Evolutionary conservation across 2,329 filamentous ascomycete genomes (phyloP), one percentile per base, ranked within the genome.

Genomic region (Gaeumannomyces sp.): DNA sequence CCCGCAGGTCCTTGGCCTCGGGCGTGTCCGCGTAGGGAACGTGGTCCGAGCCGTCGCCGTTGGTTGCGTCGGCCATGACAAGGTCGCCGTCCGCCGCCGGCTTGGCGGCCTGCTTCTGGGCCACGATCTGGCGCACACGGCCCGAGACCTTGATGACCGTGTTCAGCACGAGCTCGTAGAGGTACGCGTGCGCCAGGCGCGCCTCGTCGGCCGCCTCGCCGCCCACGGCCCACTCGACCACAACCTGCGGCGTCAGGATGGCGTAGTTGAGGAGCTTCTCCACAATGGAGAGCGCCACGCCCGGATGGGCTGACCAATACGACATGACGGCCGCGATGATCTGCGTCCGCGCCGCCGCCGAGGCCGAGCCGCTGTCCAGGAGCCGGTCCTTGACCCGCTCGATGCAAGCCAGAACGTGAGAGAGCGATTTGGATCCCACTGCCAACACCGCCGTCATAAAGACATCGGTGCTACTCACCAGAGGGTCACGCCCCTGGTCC

Each of bases 191-290:
- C 14, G 89, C 86, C 16, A 99, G 85, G 83, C 59, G 85, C 83
- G 61, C 90, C 90, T 2, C 86, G 85, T 27, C 85, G 69, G 77
- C 76, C 13, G 76, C 75, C 57, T 79, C 79, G 25, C 76, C 74
- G 61, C 87, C 82, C 16, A 99, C 82, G 0, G 92, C 92, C 95
- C 95, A 99, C 72, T 96, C 89, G 61, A 97, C 85, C 33, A 99
- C 93, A 22, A 89, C 89, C 65, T 88, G 81, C 0, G 95, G 95
- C 11, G 90, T 93, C 50, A 99, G 83, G 71, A 99, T 97, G 19
- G 91, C 93, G 79, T 97, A 99, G 79, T 98, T 99, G 70, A 99
- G 88, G 6, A 99, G 85, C 77, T 98, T 98, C 80, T 98, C 94
- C 66, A 98, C 85, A 71, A 99, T 96, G 70, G 91, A 91, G 70